Percentiles rank a stretch among this genome's conserved stretches.
phyloP scores from a whole-genome alignment of 2,329 filamentous ascomycete species.

The Ophiostoma angusticollis region DNA sequence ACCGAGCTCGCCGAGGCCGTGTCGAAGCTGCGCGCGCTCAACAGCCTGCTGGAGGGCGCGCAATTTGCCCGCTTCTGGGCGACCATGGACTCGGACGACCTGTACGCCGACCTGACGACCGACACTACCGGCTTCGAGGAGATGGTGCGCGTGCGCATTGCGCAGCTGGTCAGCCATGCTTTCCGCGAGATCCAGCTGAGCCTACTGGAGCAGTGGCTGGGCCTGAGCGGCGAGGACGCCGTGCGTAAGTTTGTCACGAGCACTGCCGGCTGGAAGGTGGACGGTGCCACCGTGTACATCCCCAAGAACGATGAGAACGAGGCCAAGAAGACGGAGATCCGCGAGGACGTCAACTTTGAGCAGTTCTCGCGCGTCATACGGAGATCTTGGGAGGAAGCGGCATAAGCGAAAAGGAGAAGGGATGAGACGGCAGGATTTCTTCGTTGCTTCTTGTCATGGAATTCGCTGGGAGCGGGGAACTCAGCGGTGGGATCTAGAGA shows the following conservation, averaged over 20 bases:
- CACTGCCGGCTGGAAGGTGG: conserved; percentile 77
- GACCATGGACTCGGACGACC: conserved; percentile 81
- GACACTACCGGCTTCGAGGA: conserved; percentile 95
- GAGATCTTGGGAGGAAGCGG: conserved; percentile 74
- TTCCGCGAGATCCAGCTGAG: conserved; percentile 59
- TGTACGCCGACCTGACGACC: conserved; percentile 89
- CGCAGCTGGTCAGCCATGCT: conserved; percentile 69
- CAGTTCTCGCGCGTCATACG: conserved; percentile 71
- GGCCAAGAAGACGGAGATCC: conserved; percentile 87
- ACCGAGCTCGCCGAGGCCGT: conserved; percentile 80
- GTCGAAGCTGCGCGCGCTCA: conserved; percentile 71
- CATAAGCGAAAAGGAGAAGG: conserved; percentile 23
- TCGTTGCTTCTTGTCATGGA: conserved; percentile 2
- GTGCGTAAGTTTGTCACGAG: conserved; percentile 70
- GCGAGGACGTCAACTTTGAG: conserved; percentile 87
- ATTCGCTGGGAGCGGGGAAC: too few species aligned
- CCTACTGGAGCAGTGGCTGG: conserved; percentile 64
- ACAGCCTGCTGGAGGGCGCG: conserved; percentile 76
- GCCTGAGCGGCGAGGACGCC: conserved; percentile 48
- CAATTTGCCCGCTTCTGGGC: conserved; percentile 91
- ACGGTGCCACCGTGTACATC: conserved; percentile 52
- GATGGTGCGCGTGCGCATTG: conserved; percentile 79
- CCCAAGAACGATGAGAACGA: conserved; percentile 95
- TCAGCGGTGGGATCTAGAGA: too few species aligned
- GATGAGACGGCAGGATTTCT: conserved; percentile 1